These are phyloP conservation scores for Musa balbisiana DNA, from an alignment of 202 grass and related monocot genomes.

Conservation along the genomic window DNA sequence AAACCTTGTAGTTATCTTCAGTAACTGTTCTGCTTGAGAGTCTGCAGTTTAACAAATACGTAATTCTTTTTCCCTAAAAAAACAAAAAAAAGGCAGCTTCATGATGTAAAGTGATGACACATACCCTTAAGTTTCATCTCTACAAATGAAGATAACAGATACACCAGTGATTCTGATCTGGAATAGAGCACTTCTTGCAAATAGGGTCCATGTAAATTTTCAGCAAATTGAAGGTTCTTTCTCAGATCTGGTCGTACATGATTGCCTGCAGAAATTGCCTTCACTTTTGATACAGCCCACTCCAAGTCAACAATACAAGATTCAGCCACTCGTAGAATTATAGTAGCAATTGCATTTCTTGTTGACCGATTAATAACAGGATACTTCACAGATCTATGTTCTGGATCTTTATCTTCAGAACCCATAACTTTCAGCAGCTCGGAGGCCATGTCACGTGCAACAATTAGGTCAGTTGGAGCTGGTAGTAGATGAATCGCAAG, in stretches of 20 bases:
- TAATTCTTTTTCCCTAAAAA: neutral
- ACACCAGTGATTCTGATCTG: slow-evolving; percentile 57
- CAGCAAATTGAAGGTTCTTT: slow-evolving; percentile 41
- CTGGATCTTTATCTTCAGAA: slow-evolving; percentile 35
- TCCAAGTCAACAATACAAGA: slow-evolving; percentile 70
- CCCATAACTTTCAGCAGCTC: slow-evolving; percentile 46
- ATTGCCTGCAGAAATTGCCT: slow-evolving; percentile 36
- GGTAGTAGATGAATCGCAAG: slow-evolving; percentile 42
- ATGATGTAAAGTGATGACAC: neutral
- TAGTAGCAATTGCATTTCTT: slow-evolving; percentile 43
- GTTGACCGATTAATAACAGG: slow-evolving; percentile 61
- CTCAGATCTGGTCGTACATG: slow-evolving; percentile 31
- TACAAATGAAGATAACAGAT: slow-evolving; percentile 57
- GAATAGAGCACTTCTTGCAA: slow-evolving; percentile 72
- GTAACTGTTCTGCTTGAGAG: slow-evolving; percentile 63
- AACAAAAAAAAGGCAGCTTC: neutral
- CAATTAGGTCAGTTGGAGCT: slow-evolving; percentile 52
- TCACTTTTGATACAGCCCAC: slow-evolving; percentile 59
- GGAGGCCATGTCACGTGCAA: slow-evolving; percentile 44
- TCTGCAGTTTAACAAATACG: slow-evolving; percentile 43
- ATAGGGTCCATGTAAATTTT: slow-evolving; percentile 35
- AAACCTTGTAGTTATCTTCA: slow-evolving; percentile 63
- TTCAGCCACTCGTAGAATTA: slow-evolving; percentile 56
- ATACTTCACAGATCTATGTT: slow-evolving; percentile 42
- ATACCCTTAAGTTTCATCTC: slow-evolving; percentile 79